Evolutionary conservation across 805 yeast species (phyloP).

Genomic region (Starmera dryadoides): DNA sequence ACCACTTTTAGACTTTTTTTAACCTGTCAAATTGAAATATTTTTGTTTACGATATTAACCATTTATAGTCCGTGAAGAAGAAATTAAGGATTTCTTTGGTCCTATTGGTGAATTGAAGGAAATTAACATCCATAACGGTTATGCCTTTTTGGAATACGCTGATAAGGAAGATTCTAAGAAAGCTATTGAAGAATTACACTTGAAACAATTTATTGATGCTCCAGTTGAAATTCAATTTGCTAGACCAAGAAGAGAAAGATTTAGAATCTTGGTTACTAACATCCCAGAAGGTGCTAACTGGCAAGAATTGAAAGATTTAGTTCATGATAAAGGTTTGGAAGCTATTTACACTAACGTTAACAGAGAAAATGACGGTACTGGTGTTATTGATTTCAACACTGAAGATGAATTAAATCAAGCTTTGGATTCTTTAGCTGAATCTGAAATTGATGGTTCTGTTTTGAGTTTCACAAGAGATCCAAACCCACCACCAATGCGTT

Average conservation of each 20-base stretch:
- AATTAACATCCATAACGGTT: slow-evolving; percentile 70
- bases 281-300: slow-evolving; percentile 74
- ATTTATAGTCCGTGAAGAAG: slow-evolving; percentile 36
- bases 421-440: slow-evolving; percentile 62
- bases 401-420: slow-evolving; percentile 76
- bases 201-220: slow-evolving; percentile 55
- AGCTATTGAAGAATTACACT: slow-evolving; percentile 75
- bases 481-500: slow-evolving; percentile 41
- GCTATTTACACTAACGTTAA: slow-evolving; percentile 52
- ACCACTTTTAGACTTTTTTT: no score
- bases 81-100: slow-evolving; percentile 61
- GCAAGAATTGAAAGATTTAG: slow-evolving; percentile 89
- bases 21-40: no score
- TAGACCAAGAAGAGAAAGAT: slow-evolving; percentile 50
- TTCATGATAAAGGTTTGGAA: slow-evolving; percentile 63
- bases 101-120: slow-evolving; percentile 62
- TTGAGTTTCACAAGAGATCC: slow-evolving; percentile 75
- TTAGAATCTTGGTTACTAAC: slow-evolving; percentile 60
- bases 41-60: slow-evolving; percentile 7
- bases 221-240: slow-evolving; percentile 37
- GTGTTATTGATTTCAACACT: slow-evolving; percentile 40
- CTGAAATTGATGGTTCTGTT: slow-evolving; percentile 62
- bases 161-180: slow-evolving; percentile 59
- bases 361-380: slow-evolving; percentile 39
- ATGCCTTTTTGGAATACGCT: slow-evolving; percentile 84